Evolutionary conservation across 371 early-diverging fungal species (phyloP), one percentile per base, ranked within the genome.

Genomic region (Syncephalastrum monosporum): DNA sequence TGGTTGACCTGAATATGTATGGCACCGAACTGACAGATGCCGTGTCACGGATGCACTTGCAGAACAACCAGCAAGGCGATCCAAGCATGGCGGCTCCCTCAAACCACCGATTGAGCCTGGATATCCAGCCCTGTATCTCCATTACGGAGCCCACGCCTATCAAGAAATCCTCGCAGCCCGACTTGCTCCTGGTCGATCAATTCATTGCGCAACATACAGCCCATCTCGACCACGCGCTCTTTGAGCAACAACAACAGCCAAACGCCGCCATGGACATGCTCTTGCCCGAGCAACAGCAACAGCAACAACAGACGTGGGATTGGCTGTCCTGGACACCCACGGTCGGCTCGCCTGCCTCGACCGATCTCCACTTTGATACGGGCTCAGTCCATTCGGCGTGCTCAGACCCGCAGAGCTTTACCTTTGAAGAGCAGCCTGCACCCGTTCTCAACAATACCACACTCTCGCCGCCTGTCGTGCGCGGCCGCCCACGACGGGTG

Each of bases 101-200:
- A 29, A 29, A 29, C 29, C 61, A 50, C 19, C 61, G 51, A 15
- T 47, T 64, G 25, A 64, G 60, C 42, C 15, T 64, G 42, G 64
- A 64, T 17, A 65, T 65, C 41, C 65, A 65, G 23, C 65, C 65
- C 17, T 65, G 56, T 42, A 65, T 65, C 46, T 65, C 65, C 1
- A 60, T 65, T 14, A 65, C 65, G 5, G 65, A 65, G 41, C 65
- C 65, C 3, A 65, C 65, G 14, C 65, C 65, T 14, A 50, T 65
- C 42, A 53, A 52, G 44, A 48, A 42, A 29, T 17, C 45, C 41
- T 3, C 43, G 56, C 44, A 42, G 19, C 47, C 63, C 16, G 63
- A 62, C 41, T 45, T 62, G 53, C 38, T 25, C 33, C 45, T 57
- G 13, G 54, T 52, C 10, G 63, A 62, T 57, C 48, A 57, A 49